Evolutionary conservation across 2,329 filamentous ascomycete species (phyloP), one percentile per base, ranked within the genome.

Genomic region (Cercospora janseana): DNA sequence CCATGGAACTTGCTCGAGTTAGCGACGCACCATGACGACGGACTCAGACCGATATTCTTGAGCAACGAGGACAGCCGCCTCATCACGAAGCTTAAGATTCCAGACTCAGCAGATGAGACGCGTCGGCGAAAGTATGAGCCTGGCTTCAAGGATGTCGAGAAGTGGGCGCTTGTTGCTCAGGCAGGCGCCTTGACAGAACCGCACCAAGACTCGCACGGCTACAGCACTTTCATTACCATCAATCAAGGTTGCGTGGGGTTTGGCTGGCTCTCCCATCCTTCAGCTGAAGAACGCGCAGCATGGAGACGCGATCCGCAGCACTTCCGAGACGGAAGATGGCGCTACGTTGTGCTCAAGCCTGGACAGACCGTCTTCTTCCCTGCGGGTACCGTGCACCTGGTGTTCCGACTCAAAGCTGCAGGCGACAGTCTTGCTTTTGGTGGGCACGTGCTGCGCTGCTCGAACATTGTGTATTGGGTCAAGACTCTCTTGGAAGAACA

Each of bases 401-500:
- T 67, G 34, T 67, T 66, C 44, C 63, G 65, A 12, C 50, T 65
- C n/a, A 55, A 58, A 6, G 48, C 55, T 6, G 60, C 46, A 10
- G 63, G 65, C 21, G 55, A 63, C 56, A 66, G 61, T 21, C 58
- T 67, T 21, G 62, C 64, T 4, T 67, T 66, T 44, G 65, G 65
- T 12, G 65, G 65, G 6, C 65, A 67, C 31, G 54, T 65, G 4
- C 46, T 67, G 26, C 57, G 65, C 20, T 65, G 63, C 51, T 65
- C 62, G n/a, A 65, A 62, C 43, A 63, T 67, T 9, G 67, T 72
- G 7, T 61, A 71, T 45, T 73, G 75, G 68, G 64, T 74, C 9
- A 69, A 72, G 60, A 73, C 71, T 42, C 60, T 76, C 35, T 69
- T 75, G 46, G 69, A 73, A 45, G 70, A 72, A 53, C 69, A 70